Conservation (phyloP, 2,329 filamentous ascomycete genomes). For the Microcera coccophila region DNA sequence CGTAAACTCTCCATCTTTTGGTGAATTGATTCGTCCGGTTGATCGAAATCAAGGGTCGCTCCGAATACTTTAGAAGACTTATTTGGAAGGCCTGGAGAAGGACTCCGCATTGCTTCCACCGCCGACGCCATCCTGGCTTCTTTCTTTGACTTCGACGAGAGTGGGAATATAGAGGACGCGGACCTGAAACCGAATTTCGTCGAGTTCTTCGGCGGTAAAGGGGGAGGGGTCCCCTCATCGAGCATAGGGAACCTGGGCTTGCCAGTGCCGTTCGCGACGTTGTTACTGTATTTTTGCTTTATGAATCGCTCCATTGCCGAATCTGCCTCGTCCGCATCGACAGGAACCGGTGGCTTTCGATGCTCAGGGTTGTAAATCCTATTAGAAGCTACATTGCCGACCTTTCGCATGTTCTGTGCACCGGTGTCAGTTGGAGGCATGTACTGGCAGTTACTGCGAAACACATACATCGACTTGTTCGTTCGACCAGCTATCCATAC, state of each 20-base stretch:
- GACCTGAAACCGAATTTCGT: slow-evolving; percentile 58
- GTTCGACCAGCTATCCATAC: slow-evolving; percentile 95
- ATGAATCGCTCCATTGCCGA: slow-evolving; percentile 95
- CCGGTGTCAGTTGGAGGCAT: slow-evolving; percentile 16
- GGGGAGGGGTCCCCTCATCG: slow-evolving; percentile 56
- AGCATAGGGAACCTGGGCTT: slow-evolving; percentile 37
- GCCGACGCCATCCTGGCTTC: slow-evolving; percentile 36
- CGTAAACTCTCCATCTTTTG: slow-evolving; percentile 71
- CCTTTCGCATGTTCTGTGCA: slow-evolving; percentile 82
- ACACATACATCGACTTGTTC: slow-evolving; percentile 88
- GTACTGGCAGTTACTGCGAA: background rate
- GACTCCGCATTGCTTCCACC: slow-evolving; percentile 26
- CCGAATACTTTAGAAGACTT: slow-evolving; percentile 69
- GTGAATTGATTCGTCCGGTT: slow-evolving; percentile 57
- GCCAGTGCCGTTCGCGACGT: slow-evolving; percentile 34
- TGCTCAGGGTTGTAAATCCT: slow-evolving; percentile 84
- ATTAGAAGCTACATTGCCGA: slow-evolving; percentile 84
- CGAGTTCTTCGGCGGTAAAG: slow-evolving; percentile 61
- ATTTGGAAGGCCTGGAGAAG: slow-evolving; percentile 45
- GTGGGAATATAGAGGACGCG: slow-evolving; percentile 64
- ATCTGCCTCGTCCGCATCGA: slow-evolving; percentile 90
- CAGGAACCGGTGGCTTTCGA: slow-evolving; percentile 75
- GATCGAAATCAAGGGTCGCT: slow-evolving; percentile 56
- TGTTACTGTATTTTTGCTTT: slow-evolving; percentile 83
- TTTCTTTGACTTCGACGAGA: slow-evolving; percentile 59